Percentiles rank a stretch among this genome's conserved stretches.
These are phyloP conservation scores for Neostapfia colusana DNA, from an alignment of 176 grass and related monocot species.

Conservation along the genomic window DNA sequence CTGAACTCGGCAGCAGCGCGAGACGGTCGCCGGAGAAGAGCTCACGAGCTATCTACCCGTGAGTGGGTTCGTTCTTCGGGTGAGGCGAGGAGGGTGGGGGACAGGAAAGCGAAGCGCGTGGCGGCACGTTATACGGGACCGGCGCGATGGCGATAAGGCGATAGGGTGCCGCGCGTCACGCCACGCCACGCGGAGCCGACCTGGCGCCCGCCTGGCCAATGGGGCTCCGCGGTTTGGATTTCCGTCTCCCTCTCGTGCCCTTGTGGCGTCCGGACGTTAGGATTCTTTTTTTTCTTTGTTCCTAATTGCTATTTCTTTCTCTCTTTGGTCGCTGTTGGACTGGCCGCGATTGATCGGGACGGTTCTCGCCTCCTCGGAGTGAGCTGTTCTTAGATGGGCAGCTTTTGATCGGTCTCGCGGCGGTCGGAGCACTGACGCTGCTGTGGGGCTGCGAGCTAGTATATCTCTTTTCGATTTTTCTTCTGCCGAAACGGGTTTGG, in stretches of 20 bases:
- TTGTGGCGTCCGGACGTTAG: neutral
- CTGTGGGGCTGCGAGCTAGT: neutral
- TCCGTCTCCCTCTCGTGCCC: neutral
- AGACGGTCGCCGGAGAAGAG: neutral
- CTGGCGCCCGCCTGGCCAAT: conserved; percentile 60
- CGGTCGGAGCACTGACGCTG: neutral
- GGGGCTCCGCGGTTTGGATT: conserved; percentile 52
- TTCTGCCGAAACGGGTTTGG: neutral
- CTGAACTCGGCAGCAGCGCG: neutral
- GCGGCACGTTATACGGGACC: neutral
- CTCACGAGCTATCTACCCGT: neutral
- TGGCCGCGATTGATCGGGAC: conserved; percentile 33
- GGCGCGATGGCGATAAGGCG: conserved; percentile 59
- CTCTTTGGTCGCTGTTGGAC: conserved; percentile 27
- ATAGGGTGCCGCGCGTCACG: conserved; percentile 38
- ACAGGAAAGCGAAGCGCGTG: conserved; percentile 15
- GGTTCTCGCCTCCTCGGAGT: conserved; percentile 24
- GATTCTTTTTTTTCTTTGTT: neutral
- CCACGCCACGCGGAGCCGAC: conserved; percentile 35
- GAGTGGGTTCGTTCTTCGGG: neutral
- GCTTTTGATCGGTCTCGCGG: conserved; percentile 7
- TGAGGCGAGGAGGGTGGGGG: neutral
- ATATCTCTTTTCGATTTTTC: neutral
- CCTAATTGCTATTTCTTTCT: neutral
- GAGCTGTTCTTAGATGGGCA: conserved; percentile 20